phyloP scores from a whole-genome alignment of 257 asterid genomes.

The Penstemon davidsonii region DNA sequence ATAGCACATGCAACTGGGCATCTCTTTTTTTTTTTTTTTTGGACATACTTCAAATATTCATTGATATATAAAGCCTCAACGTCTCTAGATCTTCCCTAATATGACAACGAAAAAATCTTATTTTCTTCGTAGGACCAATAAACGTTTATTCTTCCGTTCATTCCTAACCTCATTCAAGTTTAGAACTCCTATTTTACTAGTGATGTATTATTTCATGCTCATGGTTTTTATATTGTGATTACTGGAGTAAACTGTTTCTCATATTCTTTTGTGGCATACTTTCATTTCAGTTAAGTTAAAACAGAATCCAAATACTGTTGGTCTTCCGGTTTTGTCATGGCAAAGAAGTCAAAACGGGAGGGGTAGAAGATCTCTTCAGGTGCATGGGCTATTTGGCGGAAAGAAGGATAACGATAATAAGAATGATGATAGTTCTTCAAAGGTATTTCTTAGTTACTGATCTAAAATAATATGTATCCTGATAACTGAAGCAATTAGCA shows the following conservation, averaged over 20 bases:
- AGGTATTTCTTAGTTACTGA: slow-evolving; percentile 44
- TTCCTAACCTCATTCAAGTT: no score
- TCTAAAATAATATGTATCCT: background rate
- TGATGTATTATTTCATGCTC: background rate
- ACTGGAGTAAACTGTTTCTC: slow-evolving; percentile 5
- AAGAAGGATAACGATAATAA: slow-evolving; percentile 62
- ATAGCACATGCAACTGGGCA: background rate
- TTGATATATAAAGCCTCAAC: background rate
- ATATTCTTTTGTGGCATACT: slow-evolving; percentile 12
- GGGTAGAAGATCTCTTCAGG: slow-evolving; percentile 46
- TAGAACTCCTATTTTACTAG: background rate
- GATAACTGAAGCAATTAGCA: background rate
- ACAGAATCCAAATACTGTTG: slow-evolving; percentile 31
- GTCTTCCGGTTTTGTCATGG: slow-evolving; percentile 31
- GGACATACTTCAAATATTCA: background rate
- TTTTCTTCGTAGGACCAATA: no score
- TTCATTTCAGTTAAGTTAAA: slow-evolving; percentile 38
- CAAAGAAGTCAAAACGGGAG: slow-evolving; percentile 37
- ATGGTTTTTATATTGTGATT: slow-evolving; percentile 8
- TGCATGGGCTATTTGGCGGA: slow-evolving; percentile 79
- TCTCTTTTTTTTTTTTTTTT: no score
- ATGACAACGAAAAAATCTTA: background rate
- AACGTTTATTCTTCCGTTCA: no score
- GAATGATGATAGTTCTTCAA: slow-evolving; percentile 58
- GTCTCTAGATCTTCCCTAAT: background rate